Evolutionary conservation across 2,329 filamentous ascomycete genomes (phyloP), one percentile per base, ranked within the genome.

Genomic region (Sclerotinia subarctica): DNA sequence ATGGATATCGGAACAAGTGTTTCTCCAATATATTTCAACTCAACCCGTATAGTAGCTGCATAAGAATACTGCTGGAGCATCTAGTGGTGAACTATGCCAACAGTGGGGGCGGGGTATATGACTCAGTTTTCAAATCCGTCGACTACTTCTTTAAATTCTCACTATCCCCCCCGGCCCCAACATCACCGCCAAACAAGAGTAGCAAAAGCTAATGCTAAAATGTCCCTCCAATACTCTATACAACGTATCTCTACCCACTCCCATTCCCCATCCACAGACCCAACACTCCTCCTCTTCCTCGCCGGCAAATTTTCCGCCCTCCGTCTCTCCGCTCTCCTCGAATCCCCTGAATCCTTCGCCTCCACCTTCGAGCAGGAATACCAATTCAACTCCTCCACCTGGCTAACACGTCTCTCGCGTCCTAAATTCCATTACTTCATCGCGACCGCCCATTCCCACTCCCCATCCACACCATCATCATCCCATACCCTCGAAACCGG

Each of bases 361-460:
- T 75, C 74, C 3, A 78, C 76, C 3, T 77, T 77, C 56, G 76
- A 72, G 3, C 69, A 72, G 19, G 77, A 79, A 71, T 74, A 74
- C 5, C 68, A 69, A 11, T 74, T 75, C 60, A 65, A 70, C 0
- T 64, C 74, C 29, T 52, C 70, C 1, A 66, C 75, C 53, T 78
- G 78, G 77, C 70, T 73, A 3, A 49, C 69, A 15, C 74, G 73
- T 6, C 67, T 78, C 3, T 71, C 71, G 3, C 66, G 70, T 13
- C 68, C 69, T 2, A 64, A 70, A 29, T 59, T 73, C n/a, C 71
- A 78, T 26, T 73, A 73, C 11, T 78, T 79, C 64, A 73, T 78
- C 21, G 78, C 77, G 26, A 73, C 73, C 21, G 70, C 73, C 0
- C 72, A 73, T 35, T 35, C 66, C 2, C 8, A 67, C 35, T 35